Base-by-base conservation (phyloP, 106 monocot genomes). In the Dendrobium nobile region DNA sequence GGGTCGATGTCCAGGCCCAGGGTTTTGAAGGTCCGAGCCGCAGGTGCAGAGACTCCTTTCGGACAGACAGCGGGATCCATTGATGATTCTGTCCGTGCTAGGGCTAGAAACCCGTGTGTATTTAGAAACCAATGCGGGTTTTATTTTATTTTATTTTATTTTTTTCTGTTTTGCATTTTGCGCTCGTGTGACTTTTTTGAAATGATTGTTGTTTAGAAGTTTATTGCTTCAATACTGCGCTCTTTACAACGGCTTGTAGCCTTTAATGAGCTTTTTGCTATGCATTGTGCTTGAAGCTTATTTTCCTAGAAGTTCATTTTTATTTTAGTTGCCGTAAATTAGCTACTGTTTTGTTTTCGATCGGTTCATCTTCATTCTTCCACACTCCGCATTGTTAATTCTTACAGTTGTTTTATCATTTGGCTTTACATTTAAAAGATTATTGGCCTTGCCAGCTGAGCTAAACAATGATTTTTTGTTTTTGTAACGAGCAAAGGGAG, bases 61-160 rank as follows among this genome's bases (percentile, higher is more conserved):
- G 18, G 76, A 4, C 43, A 43, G 19, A 74, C 41, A 1, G n/a
- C 48, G 48, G 48, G n/a, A 22, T 51, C 48, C 24, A 76, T 76
- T 43, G 76, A 48, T 76, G 76, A 76, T 76, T 76, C 76, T 51
- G 15, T 76, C 27, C 48, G 24, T 76, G 76, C 76, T 15, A 76
- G 26, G 24, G 26, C 76, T 76, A 51, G 76, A 76, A 47, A 51
- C 47, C 76, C 76, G 76, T 76, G 76, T 48, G 76, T 76, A 6
- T 3, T 76, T 76, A 18, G 42, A 74, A n/a, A 8, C 74, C 27
- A n/a, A 43, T 8, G 13, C 43, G 7, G 8, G 9, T 7, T 17
- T 44, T n/a, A n/a, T 74, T 73, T 73, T 31, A 1, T 28, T 28
- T 28, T 28, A 0, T 28, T 28, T 28, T 28, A 1, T 31, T 31